Percentiles rank a stretch among this genome's conserved stretches.
Conservation (phyloP, 352 stramenopile genomes). For the Phytophthora agathidicida region DNA sequence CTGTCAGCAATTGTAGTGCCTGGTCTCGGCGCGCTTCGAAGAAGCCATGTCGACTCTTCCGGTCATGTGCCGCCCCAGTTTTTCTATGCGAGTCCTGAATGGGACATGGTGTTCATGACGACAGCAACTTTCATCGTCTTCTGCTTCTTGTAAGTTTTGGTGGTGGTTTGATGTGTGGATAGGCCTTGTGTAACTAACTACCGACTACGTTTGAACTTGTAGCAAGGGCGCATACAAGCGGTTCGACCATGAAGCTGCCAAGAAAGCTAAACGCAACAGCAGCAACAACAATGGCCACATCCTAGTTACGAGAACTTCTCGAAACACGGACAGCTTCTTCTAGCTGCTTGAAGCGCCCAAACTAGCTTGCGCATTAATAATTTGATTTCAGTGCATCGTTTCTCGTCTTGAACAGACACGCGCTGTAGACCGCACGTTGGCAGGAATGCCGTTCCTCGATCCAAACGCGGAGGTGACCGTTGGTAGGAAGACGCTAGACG, state of each 20-base stretch:
- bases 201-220: no score
- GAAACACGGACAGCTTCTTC: slow-evolving; percentile 28
- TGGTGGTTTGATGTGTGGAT: no score
- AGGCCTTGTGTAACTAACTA: no score
- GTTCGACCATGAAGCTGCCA: slow-evolving; percentile 39
- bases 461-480: no score
- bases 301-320: slow-evolving; percentile 10
- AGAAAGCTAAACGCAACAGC: neutral
- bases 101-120: slow-evolving; percentile 56
- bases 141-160: slow-evolving; percentile 57
- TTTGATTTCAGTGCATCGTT: no score
- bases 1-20: slow-evolving; percentile 69
- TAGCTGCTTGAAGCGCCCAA: neutral
- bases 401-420: no score
- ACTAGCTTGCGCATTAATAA: no score
- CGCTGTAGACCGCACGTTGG: no score
- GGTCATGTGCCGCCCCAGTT: slow-evolving; percentile 53
- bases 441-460: no score
- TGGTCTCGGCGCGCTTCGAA: slow-evolving; percentile 47
- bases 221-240: slow-evolving; percentile 71
- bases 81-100: slow-evolving; percentile 66
- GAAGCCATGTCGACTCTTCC: slow-evolving; percentile 46
- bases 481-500: no score
- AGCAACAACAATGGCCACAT: slow-evolving; percentile 12
- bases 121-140: slow-evolving; percentile 52